Conservation (phyloP, 345 rosid species). For the Salix koriyanagi region DNA sequence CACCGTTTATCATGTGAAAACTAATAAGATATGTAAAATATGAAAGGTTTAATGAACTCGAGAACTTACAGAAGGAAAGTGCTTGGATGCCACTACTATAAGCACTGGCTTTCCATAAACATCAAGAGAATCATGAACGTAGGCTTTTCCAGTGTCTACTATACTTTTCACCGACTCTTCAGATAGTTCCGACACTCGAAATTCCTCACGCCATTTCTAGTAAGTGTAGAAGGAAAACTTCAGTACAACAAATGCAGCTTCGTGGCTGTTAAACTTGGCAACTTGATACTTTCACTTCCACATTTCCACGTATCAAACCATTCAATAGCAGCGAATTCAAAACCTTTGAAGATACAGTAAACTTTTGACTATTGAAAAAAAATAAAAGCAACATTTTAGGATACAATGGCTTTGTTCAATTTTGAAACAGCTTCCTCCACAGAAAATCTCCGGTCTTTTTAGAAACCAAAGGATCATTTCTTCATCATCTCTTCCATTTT, state of each 20-base stretch:
- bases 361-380: not conserved
- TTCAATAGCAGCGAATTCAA: not conserved
- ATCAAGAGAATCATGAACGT: slow-evolving; percentile 70
- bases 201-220: slow-evolving; percentile 86
- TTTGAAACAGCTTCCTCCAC: slow-evolving; percentile 58
- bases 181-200: slow-evolving; percentile 56
- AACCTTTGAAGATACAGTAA: not conserved
- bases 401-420: slow-evolving; percentile 77
- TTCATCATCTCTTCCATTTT: slow-evolving; percentile 89
- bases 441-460: slow-evolving; percentile 64
- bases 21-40: not conserved
- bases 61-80: slow-evolving; percentile 63
- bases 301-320: not conserved
- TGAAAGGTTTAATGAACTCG: not conserved
- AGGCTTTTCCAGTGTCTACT: slow-evolving; percentile 71
- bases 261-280: not conserved
- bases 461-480: slow-evolving; percentile 88
- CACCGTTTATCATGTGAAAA: not conserved
- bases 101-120: slow-evolving; percentile 68
- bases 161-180: slow-evolving; percentile 56
- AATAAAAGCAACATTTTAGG: slow-evolving; percentile 32
- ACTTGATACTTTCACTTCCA: not conserved
- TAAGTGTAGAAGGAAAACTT: slow-evolving; percentile 26
- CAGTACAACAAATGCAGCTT: not conserved
- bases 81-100: slow-evolving; percentile 76